Percentiles rank a stretch among this genome's conserved stretches.
Evolutionary conservation across 2,329 filamentous ascomycete species (phyloP).

Genomic region (Simplicillium sp.): DNA sequence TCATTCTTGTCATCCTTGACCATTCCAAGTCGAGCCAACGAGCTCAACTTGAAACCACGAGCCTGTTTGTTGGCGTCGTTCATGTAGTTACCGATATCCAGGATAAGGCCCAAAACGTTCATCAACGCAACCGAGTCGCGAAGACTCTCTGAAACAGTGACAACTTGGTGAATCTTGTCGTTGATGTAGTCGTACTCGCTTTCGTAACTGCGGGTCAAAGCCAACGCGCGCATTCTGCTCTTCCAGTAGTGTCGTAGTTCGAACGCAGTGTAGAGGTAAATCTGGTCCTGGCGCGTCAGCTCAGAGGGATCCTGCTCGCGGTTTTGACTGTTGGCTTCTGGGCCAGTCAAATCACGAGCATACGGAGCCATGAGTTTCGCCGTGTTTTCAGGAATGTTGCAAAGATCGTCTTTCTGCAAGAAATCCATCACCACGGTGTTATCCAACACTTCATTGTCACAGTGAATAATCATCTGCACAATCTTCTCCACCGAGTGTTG

Average conservation of each 20-base stretch:
- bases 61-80: constrained; percentile 99
- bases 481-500: constrained; percentile 73
- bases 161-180: constrained; percentile 75
- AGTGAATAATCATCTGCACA: constrained; percentile 90
- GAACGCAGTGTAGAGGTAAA: constrained; percentile 86
- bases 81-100: constrained; percentile 99
- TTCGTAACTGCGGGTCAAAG: constrained; percentile 76
- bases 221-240: constrained; percentile 85
- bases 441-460: constrained; percentile 79
- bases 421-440: constrained; percentile 96
- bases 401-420: constrained; percentile 83
- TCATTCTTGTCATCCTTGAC: constrained; percentile 99
- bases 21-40: constrained; percentile 86
- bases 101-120: constrained; percentile 90
- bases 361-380: constrained; percentile 90
- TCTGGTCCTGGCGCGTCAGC: constrained; percentile 88
- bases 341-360: constrained; percentile 91
- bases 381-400: constrained; percentile 83
- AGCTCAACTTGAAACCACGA: constrained; percentile 94
- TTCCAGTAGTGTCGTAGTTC: constrained; percentile 99
- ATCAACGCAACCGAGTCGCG: constrained; percentile 88
- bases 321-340: constrained; percentile 65
- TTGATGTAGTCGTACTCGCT: constrained; percentile 87
- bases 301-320: constrained; percentile 82
- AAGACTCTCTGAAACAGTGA: constrained; percentile 77